Base-by-base conservation (phyloP, 179 eudicot species). In the Silene vulgaris region DNA sequence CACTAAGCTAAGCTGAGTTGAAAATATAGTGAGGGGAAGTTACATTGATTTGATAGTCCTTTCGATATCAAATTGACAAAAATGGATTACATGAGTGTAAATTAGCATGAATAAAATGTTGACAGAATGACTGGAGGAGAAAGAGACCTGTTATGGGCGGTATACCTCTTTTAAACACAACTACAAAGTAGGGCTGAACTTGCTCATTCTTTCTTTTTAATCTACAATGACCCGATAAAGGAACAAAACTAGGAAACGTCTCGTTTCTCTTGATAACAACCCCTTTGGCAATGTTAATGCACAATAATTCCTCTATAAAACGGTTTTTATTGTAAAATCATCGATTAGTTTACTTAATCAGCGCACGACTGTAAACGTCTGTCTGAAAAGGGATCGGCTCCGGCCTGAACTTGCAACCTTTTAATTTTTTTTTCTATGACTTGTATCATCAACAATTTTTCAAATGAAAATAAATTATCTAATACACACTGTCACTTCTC, bases 11-110 rank as follows among this genome's bases (percentile, higher is more conserved):
- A 19, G 28, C 0, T 40, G 48, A 43, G 56, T 17, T 37, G n/a
- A 69, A 69, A 67, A 67, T 16, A 67, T 16, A 16, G 69, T 1
- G 5, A 8, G 14, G 45, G 26, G 28, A 5, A 37, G n/a, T 26
- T 19, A 5, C 29, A 69, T 43, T 69, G 57, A 69, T 69, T 69
- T 69, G 57, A 69, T 43, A 16, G 72, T 69, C 72, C 72, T 69
- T 69, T 69, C 72, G 23, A n/a, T 37, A 69, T 69, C 72, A 69
- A 8, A n/a, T 69, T 69, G 56, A 69, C 72, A 43, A 40, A 37
- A 69, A 69, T 40, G 56, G 72, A 69, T 69, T 68, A 69, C 30
- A 69, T 69, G 72, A 40, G 0, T 14, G 23, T 16, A 43, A 52
- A 14, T 13, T 52, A 14, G 59, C 59, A 52, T 52, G 14, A 52